Base-by-base conservation (phyloP, 371 early-diverging fungal genomes). In the Zychaea mexicana region DNA sequence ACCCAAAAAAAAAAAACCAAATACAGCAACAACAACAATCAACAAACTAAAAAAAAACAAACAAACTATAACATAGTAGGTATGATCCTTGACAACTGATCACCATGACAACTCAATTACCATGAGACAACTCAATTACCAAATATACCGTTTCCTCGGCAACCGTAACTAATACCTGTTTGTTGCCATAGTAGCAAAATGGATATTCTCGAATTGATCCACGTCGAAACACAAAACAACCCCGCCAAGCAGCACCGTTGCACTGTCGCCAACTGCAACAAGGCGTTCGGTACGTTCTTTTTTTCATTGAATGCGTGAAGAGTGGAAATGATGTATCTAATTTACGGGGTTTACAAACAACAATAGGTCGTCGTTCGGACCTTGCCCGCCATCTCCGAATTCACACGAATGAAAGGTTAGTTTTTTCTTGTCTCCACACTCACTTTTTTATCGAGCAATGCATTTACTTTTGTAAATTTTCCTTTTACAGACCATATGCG, bases 351-450 rank as follows among this genome's bases (percentile, higher is more conserved):
- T 28, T 24, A 19, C 19, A 49, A 24, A 49, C 24, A 24, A 24
- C 0, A 49, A 49, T 49, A 77, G 77, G 79, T n/a, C 66, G 82
- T 64, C 70, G 90, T 67, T 91, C 91, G 36, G 93, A 92, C 65
- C 81, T 92, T 27, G 85, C 85, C 54, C 79, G 93, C 56, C 93
- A 92, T 74, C 81, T 77, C 19, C 85, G 93, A 32, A 93, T 93
- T 66, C 93, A 93, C 74, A 91, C 91, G 7, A 89, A 90, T 62
- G 91, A 90, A 67, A 65, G 86, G 74, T 66, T 56, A 33, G 17
- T 13, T 19, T 19, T 49, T 46, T 21, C 9, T 13, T 1, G 1
- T n/a, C n/a, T n/a, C n/a, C n/a, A n/a, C n/a, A n/a, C 27, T 46
- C 30, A 3, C 46, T 46, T 52, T 52, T 52, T 38, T 61, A 30